Conservation (phyloP, 495 filamentous ascomycete genomes). For the Neurospora pannonica region DNA sequence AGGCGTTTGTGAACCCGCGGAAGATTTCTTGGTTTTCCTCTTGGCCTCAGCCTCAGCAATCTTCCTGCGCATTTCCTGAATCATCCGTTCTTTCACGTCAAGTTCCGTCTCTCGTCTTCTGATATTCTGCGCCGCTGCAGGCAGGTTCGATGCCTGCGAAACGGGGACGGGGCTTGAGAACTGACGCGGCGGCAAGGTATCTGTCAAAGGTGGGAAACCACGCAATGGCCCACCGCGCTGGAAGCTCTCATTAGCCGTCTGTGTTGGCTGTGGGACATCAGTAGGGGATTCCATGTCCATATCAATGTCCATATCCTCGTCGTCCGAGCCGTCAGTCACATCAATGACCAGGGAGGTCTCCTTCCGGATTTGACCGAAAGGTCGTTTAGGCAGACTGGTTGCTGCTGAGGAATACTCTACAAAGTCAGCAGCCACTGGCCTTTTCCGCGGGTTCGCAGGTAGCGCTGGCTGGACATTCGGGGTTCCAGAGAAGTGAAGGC, state of each 20-base stretch:
- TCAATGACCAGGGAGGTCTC: slow-evolving; percentile 59
- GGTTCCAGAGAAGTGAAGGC: slow-evolving; percentile 3
- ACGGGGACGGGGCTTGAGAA: slow-evolving; percentile 28
- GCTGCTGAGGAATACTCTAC: slow-evolving; percentile 42
- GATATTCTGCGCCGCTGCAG: slow-evolving; percentile 7
- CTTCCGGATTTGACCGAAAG: slow-evolving; percentile 46
- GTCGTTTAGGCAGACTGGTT: slow-evolving; percentile 46
- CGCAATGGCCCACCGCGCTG: slow-evolving; percentile 27
- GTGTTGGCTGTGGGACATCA: slow-evolving; percentile 23
- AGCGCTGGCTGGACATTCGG: background rate
- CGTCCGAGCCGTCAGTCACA: slow-evolving; percentile 48
- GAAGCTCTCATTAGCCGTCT: slow-evolving; percentile 10
- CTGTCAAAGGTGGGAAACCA: slow-evolving; percentile 37
- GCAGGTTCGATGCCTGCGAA: slow-evolving; percentile 25
- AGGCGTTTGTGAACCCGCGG: slow-evolving; percentile 14
- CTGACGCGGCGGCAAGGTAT: slow-evolving; percentile 27
- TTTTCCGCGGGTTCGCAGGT: slow-evolving; percentile 45
- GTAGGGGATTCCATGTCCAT: slow-evolving; percentile 39
- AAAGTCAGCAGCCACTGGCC: slow-evolving; percentile 81
- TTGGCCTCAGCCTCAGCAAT: slow-evolving; percentile 70
- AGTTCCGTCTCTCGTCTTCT: slow-evolving; percentile 43
- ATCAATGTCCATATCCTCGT: slow-evolving; percentile 42
- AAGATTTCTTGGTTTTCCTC: slow-evolving; percentile 33
- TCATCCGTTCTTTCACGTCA: slow-evolving; percentile 55
- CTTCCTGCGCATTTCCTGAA: slow-evolving; percentile 62